Evolutionary conservation across 805 yeast species (phyloP).

Genomic region (Brettanomyces custersianus): DNA sequence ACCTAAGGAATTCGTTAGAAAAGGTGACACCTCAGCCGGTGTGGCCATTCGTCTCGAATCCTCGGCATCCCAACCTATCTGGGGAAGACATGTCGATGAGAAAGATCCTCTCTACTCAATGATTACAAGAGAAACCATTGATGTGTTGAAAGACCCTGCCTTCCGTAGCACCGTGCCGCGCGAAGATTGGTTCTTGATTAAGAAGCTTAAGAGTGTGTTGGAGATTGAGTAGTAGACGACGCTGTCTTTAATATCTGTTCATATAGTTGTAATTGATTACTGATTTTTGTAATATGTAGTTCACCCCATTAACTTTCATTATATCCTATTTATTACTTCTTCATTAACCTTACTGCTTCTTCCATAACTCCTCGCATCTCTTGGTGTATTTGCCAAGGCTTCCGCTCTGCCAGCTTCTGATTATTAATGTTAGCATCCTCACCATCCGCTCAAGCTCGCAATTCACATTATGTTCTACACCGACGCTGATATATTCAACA

Average conservation of each 20-base stretch:
- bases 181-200: conserved; percentile 91
- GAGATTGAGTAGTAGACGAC: conserved; percentile 49
- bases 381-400: conserved; percentile 18
- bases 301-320: too few relatives aligned
- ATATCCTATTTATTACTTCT: too few relatives aligned
- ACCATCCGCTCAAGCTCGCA: conserved; percentile 11
- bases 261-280: conserved; percentile 1
- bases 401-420: conserved; percentile 16
- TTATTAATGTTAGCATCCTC: conserved; percentile 8
- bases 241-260: conserved; percentile 32
- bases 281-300: too few relatives aligned
- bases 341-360: too few relatives aligned
- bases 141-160: conserved; percentile 96
- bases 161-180: conserved; percentile 90
- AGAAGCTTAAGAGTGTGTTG: conserved; percentile 79
- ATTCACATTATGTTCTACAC: conserved; percentile 32
- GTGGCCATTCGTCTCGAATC: conserved; percentile 96
- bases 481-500: conserved; percentile 33
- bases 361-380: conserved; percentile 22
- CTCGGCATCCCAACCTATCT: conserved; percentile 87
- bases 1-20: conserved; percentile 68
- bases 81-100: conserved; percentile 99
- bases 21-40: conserved; percentile 96
- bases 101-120: conserved; percentile 83
- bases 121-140: conserved; percentile 83